A percentile compares a stretch with the other conserved stretches of the same genome.
Conservation (phyloP, 345 rosid species). For the Lepidium sativum region DNA sequence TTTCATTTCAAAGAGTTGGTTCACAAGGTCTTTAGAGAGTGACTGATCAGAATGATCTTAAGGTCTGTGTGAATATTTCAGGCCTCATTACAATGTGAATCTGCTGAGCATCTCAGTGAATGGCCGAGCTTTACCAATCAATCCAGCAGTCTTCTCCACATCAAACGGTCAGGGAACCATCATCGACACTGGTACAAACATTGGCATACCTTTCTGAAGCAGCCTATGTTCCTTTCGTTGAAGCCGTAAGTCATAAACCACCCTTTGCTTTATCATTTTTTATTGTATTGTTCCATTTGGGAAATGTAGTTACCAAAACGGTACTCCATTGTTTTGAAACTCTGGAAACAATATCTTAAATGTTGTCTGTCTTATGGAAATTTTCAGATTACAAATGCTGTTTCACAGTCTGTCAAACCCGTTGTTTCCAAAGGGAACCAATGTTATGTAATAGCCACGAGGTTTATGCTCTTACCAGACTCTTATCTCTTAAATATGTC, state of each 20-base stretch:
- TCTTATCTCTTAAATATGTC: neutral
- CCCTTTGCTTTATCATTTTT: neutral
- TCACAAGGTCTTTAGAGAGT: neutral
- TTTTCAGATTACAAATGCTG: constrained; percentile 58
- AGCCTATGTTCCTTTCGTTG: constrained; percentile 59
- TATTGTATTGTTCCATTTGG: neutral
- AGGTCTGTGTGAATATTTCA: constrained; percentile 30
- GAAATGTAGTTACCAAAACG: neutral
- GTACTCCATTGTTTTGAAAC: neutral
- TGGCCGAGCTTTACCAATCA: constrained; percentile 54
- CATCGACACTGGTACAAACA: constrained; percentile 92
- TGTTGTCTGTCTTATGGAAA: neutral
- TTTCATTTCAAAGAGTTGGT: neutral
- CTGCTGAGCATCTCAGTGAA: constrained; percentile 77
- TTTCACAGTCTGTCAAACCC: constrained; percentile 49
- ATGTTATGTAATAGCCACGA: constrained; percentile 57
- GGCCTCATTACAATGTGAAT: constrained; percentile 97
- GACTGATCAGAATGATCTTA: neutral
- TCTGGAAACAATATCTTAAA: neutral
- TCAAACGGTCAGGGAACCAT: constrained; percentile 76
- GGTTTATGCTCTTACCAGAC: constrained; percentile 33
- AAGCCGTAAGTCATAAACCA: constrained; percentile 52
- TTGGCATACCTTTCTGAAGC: constrained; percentile 83
- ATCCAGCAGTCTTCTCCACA: constrained; percentile 66
- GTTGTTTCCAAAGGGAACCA: constrained; percentile 50